Evolutionary conservation across 192 early-diverging fungal species (phyloP).

Genomic region (Linnemannia exigua): DNA sequence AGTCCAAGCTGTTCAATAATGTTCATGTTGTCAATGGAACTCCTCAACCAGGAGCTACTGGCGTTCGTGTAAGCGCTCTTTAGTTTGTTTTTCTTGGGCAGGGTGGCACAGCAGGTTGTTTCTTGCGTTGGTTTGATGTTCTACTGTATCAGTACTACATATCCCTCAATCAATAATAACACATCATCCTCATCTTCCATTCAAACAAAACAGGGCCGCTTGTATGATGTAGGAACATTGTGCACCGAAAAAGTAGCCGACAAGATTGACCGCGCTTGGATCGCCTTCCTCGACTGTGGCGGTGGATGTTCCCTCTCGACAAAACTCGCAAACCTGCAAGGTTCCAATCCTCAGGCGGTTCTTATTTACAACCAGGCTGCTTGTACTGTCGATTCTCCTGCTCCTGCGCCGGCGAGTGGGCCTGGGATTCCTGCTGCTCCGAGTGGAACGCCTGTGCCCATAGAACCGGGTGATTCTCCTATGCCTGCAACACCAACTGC

Average conservation of each 20-base stretch:
- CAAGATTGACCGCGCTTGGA: slow-evolving; percentile 43
- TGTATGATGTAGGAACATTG: slow-evolving; percentile 49
- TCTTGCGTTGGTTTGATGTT: background rate
- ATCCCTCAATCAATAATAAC: background rate
- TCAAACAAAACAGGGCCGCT: slow-evolving; percentile 13
- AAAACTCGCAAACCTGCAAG: slow-evolving; percentile 37
- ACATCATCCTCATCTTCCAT: background rate
- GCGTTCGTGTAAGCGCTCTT: slow-evolving; percentile 29
- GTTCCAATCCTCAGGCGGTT: slow-evolving; percentile 45
- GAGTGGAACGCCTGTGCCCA: background rate
- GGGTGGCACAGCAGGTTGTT: background rate
- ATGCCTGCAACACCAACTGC: slow-evolving; percentile 1
- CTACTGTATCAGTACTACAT: background rate
- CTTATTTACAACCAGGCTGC: slow-evolving; percentile 43
- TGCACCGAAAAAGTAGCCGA: slow-evolving; percentile 27
- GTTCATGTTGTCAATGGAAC: slow-evolving; percentile 36
- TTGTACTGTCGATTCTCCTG: background rate
- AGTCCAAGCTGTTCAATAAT: slow-evolving; percentile 43
- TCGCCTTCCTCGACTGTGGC: slow-evolving; percentile 39
- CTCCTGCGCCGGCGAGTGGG: background rate
- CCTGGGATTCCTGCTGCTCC: background rate
- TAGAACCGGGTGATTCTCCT: background rate
- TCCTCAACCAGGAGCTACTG: slow-evolving; percentile 30
- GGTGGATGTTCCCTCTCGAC: slow-evolving; percentile 33
- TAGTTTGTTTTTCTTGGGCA: background rate